Base-by-base conservation (phyloP, 768 basidiomycete species). In the Podaxis sp. region DNA sequence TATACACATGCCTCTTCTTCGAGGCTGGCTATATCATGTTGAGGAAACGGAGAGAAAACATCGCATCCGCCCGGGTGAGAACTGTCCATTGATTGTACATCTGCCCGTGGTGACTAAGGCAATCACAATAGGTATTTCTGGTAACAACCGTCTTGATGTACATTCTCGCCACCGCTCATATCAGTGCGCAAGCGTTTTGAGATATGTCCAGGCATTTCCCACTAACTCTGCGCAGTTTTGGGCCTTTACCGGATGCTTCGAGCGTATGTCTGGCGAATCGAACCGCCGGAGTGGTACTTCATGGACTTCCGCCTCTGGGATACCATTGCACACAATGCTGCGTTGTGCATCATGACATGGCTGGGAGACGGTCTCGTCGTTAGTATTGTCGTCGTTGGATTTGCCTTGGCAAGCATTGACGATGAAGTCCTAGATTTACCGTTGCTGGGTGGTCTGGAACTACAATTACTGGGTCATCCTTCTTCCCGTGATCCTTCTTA, bases 371-470 rank as follows among this genome's bases (percentile, higher is more conserved):
- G 63, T 36, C 67, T 75, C 11, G 71, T 71, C 33, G 71, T 71
- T n/a, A 46, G 70, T 68, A 24, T 52, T 60, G 43, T 9, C 19
- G 38, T 43, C 49, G 22, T 46, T 25, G n/a, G 13, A 15, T 22
- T 41, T 37, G 27, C 3, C 5, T 22, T 17, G 24, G 46, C 15
- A 25, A 9, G 9, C 5, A 37, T 8, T 27, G 40, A 47, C 7
- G 50, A 47, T 29, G 24, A n/a, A 37, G 50, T n/a, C 36, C 52
- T 55, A 72, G 73, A 72, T 72, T 33, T 74, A 71, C 58, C 67
- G 73, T 25, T 73, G 72, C 54, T 74, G 70, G 55, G 65, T 71
- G 29, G 67, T 74, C 15, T 74, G 73, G 73, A 64, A 68, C 46
- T 62, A 64, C 22, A 66, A 63, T n/a, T 63, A 55, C 17, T 41